Conservation (phyloP, 1,284 basidiomycete species). For the Ustilago hordei region DNA sequence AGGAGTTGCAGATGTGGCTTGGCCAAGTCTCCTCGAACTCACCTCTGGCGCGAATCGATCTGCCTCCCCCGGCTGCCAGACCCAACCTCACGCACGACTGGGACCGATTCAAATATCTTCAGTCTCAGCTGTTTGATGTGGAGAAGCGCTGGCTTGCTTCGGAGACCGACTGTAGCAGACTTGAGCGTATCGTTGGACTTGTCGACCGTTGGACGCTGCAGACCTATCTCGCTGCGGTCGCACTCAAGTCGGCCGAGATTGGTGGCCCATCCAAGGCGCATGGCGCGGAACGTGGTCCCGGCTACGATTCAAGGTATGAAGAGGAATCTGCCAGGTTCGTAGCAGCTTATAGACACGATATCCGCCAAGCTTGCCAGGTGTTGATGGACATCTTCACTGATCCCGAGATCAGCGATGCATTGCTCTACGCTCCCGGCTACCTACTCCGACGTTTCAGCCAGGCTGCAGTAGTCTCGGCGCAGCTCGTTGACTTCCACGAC, state of each 20-base stretch:
- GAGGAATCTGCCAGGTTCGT: constrained; percentile 43
- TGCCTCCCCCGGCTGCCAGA: constrained; percentile 13
- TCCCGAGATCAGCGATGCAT: constrained; percentile 43
- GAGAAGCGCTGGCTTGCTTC: constrained; percentile 44
- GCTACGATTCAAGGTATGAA: constrained; percentile 31
- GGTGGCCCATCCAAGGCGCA: constrained; percentile 23
- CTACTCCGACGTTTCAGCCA: constrained; percentile 36
- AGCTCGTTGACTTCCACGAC: constrained; percentile 38
- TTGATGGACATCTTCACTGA: constrained; percentile 50
- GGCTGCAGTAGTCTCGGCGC: constrained; percentile 23
- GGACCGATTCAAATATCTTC: constrained; percentile 50
- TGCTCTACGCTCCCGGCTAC: constrained; percentile 45
- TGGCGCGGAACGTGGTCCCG: constrained; percentile 15
- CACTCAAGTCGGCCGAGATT: constrained; percentile 29
- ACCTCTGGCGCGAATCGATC: constrained; percentile 24
- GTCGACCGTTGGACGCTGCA: constrained; percentile 45
- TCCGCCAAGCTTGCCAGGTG: constrained; percentile 41
- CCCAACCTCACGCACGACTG: constrained; percentile 42
- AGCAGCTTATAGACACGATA: constrained; percentile 32
- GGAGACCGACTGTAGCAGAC: constrained; percentile 41
- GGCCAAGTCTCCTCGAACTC: constrained; percentile 31
- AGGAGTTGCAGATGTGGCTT: constrained; percentile 42
- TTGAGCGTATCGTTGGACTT: constrained; percentile 44
- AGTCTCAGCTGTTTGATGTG: constrained; percentile 40
- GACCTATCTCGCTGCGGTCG: constrained; percentile 32